phyloP scores from a whole-genome alignment of 352 stramenopile genomes.

The Thalassiosira livingstoniorum region DNA sequence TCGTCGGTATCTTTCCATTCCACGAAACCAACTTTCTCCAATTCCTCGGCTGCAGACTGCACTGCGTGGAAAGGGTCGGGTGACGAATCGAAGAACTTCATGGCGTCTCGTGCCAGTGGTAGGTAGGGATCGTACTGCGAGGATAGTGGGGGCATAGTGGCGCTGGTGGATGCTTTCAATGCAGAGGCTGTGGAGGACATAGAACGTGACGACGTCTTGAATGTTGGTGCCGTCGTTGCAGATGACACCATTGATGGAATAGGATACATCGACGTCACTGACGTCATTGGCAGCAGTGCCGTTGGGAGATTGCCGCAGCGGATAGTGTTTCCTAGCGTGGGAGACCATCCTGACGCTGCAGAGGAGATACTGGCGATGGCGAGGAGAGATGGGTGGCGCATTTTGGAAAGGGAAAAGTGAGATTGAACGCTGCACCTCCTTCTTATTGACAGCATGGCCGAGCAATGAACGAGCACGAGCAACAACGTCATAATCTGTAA shows the following conservation, averaged over 20 bases:
- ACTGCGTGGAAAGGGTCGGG: constrained; percentile 95
- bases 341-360: background rate
- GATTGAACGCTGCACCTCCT: no score
- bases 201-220: background rate
- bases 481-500: no score
- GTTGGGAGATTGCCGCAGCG: background rate
- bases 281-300: background rate
- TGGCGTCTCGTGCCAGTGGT: constrained; percentile 69
- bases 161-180: background rate
- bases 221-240: background rate
- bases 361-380: background rate
- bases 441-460: no score
- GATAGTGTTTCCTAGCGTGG: no score
- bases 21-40: constrained; percentile 91
- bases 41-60: constrained; percentile 86
- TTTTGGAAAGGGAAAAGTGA: no score
- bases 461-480: no score
- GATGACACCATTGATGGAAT: background rate
- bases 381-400: constrained; percentile 6
- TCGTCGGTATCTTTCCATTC: constrained; percentile 90
- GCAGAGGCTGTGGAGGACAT: background rate
- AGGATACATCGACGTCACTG: background rate
- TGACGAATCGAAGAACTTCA: constrained; percentile 94
- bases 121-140: constrained; percentile 53
- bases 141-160: constrained; percentile 28